A percentile compares a stretch with the other conserved stretches of the same genome.
These are phyloP conservation scores for Zygotorulaspora chibaensis DNA, from an alignment of 805 yeast genomes.

Conservation along the genomic window DNA sequence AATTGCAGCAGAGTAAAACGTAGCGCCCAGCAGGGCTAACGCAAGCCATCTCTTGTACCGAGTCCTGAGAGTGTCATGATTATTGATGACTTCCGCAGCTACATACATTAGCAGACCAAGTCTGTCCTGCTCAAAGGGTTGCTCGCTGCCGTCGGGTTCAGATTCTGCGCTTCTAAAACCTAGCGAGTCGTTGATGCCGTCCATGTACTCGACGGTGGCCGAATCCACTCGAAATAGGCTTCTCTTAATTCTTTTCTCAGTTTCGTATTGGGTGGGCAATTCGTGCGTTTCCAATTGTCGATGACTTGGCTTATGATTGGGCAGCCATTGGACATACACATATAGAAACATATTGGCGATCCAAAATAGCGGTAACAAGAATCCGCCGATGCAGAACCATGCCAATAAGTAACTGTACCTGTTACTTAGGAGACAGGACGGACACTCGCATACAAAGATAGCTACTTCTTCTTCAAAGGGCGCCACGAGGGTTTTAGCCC, in stretches of 20 bases:
- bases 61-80: constrained; percentile 17
- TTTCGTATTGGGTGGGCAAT: constrained; percentile 29
- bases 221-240: constrained; percentile 4
- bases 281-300: constrained; percentile 22
- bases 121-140: constrained; percentile 1
- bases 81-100: constrained; percentile 15
- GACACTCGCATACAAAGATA: constrained; percentile 22
- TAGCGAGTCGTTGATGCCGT: constrained; percentile 5
- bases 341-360: constrained; percentile 16
- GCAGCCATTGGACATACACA: constrained; percentile 19
- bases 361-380: constrained; percentile 26
- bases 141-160: neutral
- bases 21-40: constrained; percentile 1
- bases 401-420: constrained; percentile 6
- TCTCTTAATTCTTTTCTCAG: constrained; percentile 9
- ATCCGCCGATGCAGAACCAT: constrained; percentile 22
- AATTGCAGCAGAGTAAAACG: neutral
- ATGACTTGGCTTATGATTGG: constrained; percentile 24
- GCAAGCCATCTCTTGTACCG: constrained; percentile 17
- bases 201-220: constrained; percentile 6
- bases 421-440: constrained; percentile 17
- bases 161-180: neutral
- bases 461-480: constrained; percentile 16
- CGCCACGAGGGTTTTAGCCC: constrained; percentile 10
- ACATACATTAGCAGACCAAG: constrained; percentile 9